Base-by-base conservation (phyloP, 164 flowering plant genomes). In the Vitis cinerea region DNA sequence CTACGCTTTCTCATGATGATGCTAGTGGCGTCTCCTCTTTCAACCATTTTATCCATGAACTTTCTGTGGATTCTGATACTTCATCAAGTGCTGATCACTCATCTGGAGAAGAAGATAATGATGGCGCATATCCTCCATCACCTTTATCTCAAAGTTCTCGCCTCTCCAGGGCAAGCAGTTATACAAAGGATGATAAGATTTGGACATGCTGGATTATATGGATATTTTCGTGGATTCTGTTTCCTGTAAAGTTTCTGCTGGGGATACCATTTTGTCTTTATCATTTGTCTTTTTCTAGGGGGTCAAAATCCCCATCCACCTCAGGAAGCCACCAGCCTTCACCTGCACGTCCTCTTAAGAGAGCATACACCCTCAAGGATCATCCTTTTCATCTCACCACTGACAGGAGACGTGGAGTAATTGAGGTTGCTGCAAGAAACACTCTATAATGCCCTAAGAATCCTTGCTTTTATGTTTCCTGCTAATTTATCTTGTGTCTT, bases 1-100 rank as follows among this genome's bases (percentile, higher is more conserved):
- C 19, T 61, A 3, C 10, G 19, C 8, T 11, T 23, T 69, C 71
- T 69, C 55, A 17, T 74, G 74, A 11, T 77, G 68, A 9, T 78
- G 56, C 59, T 79, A 96, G 99, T 74, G 99, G 99, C 10, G 98
- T 83, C 27, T 96, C 99, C 60, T 96, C 99, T 65, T 96, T 96
- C 87, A 96, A 96, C 79, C 91, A 87, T 70, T 86, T 96, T 77
- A 78, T 96, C 68, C 92, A 92, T 80, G 93, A 96, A 50, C 90
- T 89, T 66, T 83, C 99, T 72, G 82, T 90, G 65, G 97, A 92
- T 77, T 92, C 98, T 71, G 97, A 88, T 79, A 59, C 81, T 47
- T 82, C 85, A 51, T 88, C 93, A 58, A 88, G 83, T 69, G 58
- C 71, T 6, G 92, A 88, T 65, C 87, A 82, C 75, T 76, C 89